Base-by-base conservation (phyloP, 2,329 filamentous ascomycete species). In the Blastomyces percursus region DNA sequence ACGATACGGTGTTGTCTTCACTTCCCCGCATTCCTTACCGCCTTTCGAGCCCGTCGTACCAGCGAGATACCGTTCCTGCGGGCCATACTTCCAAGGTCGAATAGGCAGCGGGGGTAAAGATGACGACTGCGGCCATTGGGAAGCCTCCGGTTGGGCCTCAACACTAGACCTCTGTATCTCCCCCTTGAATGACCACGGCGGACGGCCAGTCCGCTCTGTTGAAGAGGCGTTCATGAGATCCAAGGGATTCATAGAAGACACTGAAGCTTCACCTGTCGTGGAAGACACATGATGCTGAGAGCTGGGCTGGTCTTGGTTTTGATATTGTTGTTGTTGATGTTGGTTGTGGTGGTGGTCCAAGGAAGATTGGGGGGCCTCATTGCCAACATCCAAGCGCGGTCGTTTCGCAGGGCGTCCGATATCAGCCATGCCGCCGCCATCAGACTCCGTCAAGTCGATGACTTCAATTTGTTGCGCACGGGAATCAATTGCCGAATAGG, bases 141-240 rank as follows among this genome's bases (percentile, higher is more conserved):
- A 38, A 24, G n/a, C 3, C n/a, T 48, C 40, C 3, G 59, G 21
- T 8, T 48, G 35, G 24, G 68, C 69, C 40, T 67, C 70, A 54
- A 59, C 68, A n/a, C 70, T 68, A 5, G 71, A 66, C 62, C 76
- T 74, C 35, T 72, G 71, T 58, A 75, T 64, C 60, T 74, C 66
- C 3, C 73, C 71, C 54, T 75, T 71, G 59, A 77, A 76, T 6
- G 74, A 76, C 73, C 74, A 77, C 30, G 69, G 67, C n/a, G 75
- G 75, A 19, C 75, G 71, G 72, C 57, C 72, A 70, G 71, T 70
- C 73, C 19, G 72, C 68, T 73, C 60, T 65, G 32, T 69, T 64
- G 59, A 70, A 62, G 59, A 67, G 1, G 70, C 70, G 66, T 63
- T 72, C 66, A 67, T 73, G 40, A 66, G 60, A 24, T 75, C 72